A percentile compares a stretch with the other conserved stretches of the same genome.
These are phyloP conservation scores for Teunomyces gatunensis DNA, from an alignment of 805 yeast genomes.

Conservation along the genomic window DNA sequence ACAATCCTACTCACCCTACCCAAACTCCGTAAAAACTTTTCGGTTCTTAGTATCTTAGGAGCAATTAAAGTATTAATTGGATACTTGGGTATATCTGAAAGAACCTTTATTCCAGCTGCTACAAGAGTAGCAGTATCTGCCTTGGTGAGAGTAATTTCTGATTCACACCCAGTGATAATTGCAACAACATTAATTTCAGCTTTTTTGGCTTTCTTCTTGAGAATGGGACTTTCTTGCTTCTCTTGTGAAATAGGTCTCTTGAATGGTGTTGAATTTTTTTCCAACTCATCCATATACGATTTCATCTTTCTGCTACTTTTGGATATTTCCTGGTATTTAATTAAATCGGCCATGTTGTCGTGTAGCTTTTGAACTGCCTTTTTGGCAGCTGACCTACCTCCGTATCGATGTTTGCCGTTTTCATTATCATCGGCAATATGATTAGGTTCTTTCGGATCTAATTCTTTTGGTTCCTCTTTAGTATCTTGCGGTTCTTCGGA, in stretches of 20 bases:
- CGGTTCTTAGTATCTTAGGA: constrained; percentile 81
- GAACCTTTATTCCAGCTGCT: constrained; percentile 57
- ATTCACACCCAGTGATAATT: constrained; percentile 67
- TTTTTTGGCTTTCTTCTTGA: constrained; percentile 8
- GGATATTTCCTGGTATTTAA: constrained; percentile 52
- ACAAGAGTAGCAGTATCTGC: constrained; percentile 43
- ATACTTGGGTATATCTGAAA: constrained; percentile 42
- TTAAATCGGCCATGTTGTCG: constrained; percentile 65
- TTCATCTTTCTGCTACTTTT: constrained; percentile 45
- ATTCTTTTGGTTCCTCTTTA: constrained; percentile 3
- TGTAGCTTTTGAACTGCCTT: constrained; percentile 67
- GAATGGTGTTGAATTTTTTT: constrained; percentile 12
- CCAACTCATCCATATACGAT: constrained; percentile 33
- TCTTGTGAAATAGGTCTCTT: constrained; percentile 1
- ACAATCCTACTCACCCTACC: constrained; percentile 54
- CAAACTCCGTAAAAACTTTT: constrained; percentile 74
- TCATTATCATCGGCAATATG: background rate
- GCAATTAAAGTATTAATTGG: constrained; percentile 58
- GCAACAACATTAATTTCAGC: constrained; percentile 42
- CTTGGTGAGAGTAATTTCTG: constrained; percentile 33
- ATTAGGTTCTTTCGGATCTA: background rate
- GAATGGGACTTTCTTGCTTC: background rate
- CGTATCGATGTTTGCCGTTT: constrained; percentile 7
- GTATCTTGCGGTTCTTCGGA: too few species aligned
- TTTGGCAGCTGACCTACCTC: constrained; percentile 57